A percentile compares a stretch with the other conserved stretches of the same genome.
phyloP scores from a whole-genome alignment of 208 protist genomes.

The Leishmania aethiopica region DNA sequence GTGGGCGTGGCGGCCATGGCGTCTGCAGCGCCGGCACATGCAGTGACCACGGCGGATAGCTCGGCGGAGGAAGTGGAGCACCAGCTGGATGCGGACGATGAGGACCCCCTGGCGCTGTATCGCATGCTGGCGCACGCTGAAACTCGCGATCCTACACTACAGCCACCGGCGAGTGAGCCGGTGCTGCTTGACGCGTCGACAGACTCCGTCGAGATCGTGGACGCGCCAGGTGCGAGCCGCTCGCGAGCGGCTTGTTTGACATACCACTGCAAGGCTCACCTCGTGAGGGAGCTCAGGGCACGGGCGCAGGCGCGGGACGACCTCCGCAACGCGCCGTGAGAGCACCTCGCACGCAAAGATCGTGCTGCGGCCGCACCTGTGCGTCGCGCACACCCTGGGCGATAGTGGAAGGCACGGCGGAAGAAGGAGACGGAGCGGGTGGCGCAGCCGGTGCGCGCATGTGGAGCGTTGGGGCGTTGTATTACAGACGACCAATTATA shows the following conservation, averaged over 20 bases:
- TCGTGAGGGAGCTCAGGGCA: conserved; percentile 14
- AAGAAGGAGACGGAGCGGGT: neutral
- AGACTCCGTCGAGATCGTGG: conserved; percentile 11
- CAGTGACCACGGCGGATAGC: conserved; percentile 32
- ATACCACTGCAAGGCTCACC: neutral
- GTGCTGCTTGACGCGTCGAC: neutral
- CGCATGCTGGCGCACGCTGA: conserved; percentile 53
- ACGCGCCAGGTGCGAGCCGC: neutral
- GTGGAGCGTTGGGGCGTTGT: neutral
- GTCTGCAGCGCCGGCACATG: neutral
- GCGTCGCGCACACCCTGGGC: neutral
- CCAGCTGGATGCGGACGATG: conserved; percentile 39
- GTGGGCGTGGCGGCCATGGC: conserved; percentile 27
- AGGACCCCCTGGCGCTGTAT: conserved; percentile 64
- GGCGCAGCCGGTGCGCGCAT: neutral
- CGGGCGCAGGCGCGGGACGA: neutral
- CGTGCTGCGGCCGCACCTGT: neutral
- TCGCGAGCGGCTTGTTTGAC: conserved; percentile 5
- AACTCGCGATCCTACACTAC: conserved; percentile 12
- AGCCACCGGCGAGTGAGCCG: neutral
- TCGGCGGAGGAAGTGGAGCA: conserved; percentile 21
- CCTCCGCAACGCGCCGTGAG: neutral
- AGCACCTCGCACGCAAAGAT: neutral
- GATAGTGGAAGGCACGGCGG: neutral
- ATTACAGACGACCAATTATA: neutral